Base-by-base conservation (phyloP, 176 grass and related monocot genomes). In the Olyra latifolia region DNA sequence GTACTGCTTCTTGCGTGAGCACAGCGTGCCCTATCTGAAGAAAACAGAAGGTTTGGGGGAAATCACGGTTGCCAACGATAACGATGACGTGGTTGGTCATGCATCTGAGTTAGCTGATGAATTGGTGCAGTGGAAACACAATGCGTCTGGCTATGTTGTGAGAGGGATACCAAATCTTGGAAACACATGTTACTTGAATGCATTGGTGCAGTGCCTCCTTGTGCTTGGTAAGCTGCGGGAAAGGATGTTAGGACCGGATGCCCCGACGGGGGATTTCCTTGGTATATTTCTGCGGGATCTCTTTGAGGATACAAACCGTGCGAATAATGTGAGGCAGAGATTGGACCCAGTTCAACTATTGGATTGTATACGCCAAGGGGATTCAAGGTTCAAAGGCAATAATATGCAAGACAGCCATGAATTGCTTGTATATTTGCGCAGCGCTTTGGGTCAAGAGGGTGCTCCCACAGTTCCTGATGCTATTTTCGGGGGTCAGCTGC, bases 111-210 rank as follows among this genome's bases (percentile, higher is more conserved):
- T 66, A 28, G 80, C 32, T 35, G 32, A 35, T 35, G 32, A 35
- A 35, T 44, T 44, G 42, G 42, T 44, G 42, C n/a, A 44, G 9
- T 9, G 42, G 32, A 35, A 44, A 10, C 66, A 88, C 27, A 12
- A 28, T 68, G 67, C 14, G 58, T 53, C 82, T 39, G 67, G 57
- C n/a, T 84, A 92, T 80, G 35, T 71, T 22, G 82, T 92, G 4
- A 88, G 81, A 80, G 88, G 88, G 62, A 73, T 97, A 15, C 77
- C 60, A 1, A 97, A 97, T 76, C 66, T 87, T 20, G 86, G 88
- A 12, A 93, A 93, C 72, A 97, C 88, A 24, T 97, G 93, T 38
- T 97, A 89, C 85, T 93, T 97, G 72, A 97, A 91, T 81, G 87
- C 93, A 3, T 83, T 93, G 52, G 7, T 97, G 66, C 93, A 97